Evolutionary conservation across 2,329 filamentous ascomycete species (phyloP), one percentile per base, ranked within the genome.

Genomic region (Penicillium sp.): DNA sequence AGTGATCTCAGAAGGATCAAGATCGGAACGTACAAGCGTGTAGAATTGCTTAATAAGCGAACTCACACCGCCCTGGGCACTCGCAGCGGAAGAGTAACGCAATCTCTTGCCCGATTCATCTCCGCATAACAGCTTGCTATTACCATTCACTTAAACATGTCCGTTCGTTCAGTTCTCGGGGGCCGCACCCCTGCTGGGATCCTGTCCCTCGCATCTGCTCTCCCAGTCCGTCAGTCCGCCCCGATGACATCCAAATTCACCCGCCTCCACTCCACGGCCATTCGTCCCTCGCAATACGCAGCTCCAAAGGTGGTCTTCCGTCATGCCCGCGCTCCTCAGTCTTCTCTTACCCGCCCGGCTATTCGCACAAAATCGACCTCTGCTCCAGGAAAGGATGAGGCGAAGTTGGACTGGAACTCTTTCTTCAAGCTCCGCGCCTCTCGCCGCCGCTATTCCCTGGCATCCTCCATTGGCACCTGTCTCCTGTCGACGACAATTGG

Each of bases 401-500:
- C 71, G 33, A 67, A 72, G n/a, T 83, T 92, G 39, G 84, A 90
- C 75, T 97, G 93, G 93, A 87, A 96, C 77, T 85, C 85, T 47
- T 97, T 96, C 79, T 95, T 97, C 80, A 84, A 85, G 70, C 86
- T 97, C 54, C 90, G 93, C 67, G 88, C 90, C 65, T 88, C 86
- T 54, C 89, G 93, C 51, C 87, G 93, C 55, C 85, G 89, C 65
- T 88, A 92, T 77, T 90, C 93, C 70, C 82, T 95, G 34, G 82
- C 81, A 45, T 91, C 90, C 59, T 93, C 89, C 43, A 79, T 90
- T 47, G 70, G 84, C 31, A 84, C 83, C 31, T 86, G 86, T 39
- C 59, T 86, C 6, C 75, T 79, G 12, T 84, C 83, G 53, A 87
- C 89, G 1, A 77, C 80, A 2, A 57, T 65, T 8, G 75, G 74